These are phyloP conservation scores for Dactylonectria macrodidyma DNA, from an alignment of 2,329 filamentous ascomycete species.

Conservation along the genomic window DNA sequence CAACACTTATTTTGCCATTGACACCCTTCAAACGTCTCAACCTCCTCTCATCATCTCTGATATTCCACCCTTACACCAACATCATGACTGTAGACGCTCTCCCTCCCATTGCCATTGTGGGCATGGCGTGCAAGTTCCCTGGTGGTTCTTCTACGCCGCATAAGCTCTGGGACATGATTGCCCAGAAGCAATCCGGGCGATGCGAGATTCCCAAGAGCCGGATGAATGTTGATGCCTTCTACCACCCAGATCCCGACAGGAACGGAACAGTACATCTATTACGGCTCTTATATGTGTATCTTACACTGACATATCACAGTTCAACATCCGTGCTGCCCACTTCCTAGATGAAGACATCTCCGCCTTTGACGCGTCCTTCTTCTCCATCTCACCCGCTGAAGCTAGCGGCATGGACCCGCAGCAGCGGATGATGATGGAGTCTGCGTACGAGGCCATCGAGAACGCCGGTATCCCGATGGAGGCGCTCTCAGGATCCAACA, in stretches of 20 bases:
- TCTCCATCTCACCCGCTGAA: slow-evolving; percentile 39
- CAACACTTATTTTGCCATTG: neutral
- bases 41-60: too few relatives aligned
- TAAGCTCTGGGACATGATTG: slow-evolving; percentile 37
- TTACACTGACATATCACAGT: neutral
- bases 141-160: slow-evolving; percentile 34
- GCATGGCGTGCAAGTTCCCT: slow-evolving; percentile 42
- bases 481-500: slow-evolving; percentile 11
- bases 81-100: slow-evolving; percentile 6
- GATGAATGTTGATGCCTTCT: slow-evolving; percentile 18
- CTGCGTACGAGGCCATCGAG: slow-evolving; percentile 34
- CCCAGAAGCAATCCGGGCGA: slow-evolving; percentile 2
- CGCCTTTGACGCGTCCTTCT: slow-evolving; percentile 40
- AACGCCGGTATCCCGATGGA: slow-evolving; percentile 48
- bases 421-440: slow-evolving; percentile 40
- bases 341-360: slow-evolving; percentile 24
- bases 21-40: neutral
- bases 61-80: too few relatives aligned
- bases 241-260: slow-evolving; percentile 22
- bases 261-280: slow-evolving; percentile 14
- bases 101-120: slow-evolving; percentile 39
- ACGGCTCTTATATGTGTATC: too few relatives aligned
- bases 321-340: slow-evolving; percentile 16
- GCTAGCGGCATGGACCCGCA: slow-evolving; percentile 43
- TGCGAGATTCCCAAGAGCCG: slow-evolving; percentile 9